These are phyloP conservation scores for Diplocarpon rosae DNA, from an alignment of 2,329 filamentous ascomycete genomes.

Conservation along the genomic window DNA sequence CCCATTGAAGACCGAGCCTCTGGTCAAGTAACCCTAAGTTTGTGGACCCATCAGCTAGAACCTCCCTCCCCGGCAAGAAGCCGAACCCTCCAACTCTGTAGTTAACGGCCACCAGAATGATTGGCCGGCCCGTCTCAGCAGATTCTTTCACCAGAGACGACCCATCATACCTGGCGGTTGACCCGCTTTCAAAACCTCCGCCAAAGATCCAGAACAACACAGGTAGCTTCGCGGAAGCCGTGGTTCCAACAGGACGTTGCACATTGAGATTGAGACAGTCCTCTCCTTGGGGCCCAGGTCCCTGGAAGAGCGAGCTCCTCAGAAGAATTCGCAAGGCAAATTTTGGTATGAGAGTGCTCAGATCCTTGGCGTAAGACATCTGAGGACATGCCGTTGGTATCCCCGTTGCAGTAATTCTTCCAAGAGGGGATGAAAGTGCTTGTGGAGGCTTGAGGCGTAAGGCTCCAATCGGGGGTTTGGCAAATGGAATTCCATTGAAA, in stretches of 20 bases:
- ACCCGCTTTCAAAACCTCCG: slow-evolving; percentile 48
- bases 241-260: slow-evolving; percentile 44
- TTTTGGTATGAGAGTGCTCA: slow-evolving; percentile 26
- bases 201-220: slow-evolving; percentile 63
- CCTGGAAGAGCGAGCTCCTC: slow-evolving; percentile 45
- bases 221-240: slow-evolving; percentile 43
- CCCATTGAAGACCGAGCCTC: slow-evolving; percentile 60
- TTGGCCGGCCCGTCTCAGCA: slow-evolving; percentile 42
- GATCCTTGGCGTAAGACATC: slow-evolving; percentile 46
- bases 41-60: slow-evolving; percentile 51
- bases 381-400: slow-evolving; percentile 58
- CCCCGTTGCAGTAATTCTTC: slow-evolving; percentile 49
- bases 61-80: slow-evolving; percentile 57
- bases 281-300: slow-evolving; percentile 41
- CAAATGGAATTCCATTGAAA: slow-evolving; percentile 67
- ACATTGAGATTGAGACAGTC: slow-evolving; percentile 54
- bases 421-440: slow-evolving; percentile 42
- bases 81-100: slow-evolving; percentile 66
- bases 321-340: slow-evolving; percentile 38
- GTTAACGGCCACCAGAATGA: slow-evolving; percentile 66
- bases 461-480: slow-evolving; percentile 52
- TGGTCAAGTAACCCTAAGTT: slow-evolving; percentile 67
- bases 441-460: slow-evolving; percentile 59
- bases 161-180: slow-evolving; percentile 40
- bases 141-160: slow-evolving; percentile 35